These are phyloP conservation scores for Amphibolis antarctica DNA, from an alignment of 106 monocot species.

Conservation along the genomic window DNA sequence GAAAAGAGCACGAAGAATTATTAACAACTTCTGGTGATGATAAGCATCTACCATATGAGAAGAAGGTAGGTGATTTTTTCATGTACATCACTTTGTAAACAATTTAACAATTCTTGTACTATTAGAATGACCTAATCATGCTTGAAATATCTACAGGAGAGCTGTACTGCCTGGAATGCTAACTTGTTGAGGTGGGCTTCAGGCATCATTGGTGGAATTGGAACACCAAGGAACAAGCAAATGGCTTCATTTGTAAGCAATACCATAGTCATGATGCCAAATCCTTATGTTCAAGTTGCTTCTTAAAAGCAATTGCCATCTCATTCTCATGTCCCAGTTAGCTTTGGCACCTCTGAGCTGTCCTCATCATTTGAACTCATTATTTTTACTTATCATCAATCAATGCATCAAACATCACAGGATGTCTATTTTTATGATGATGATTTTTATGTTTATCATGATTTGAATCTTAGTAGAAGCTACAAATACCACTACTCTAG, in stretches of 20 bases:
- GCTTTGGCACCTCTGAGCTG: too few relatives aligned
- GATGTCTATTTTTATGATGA: too few relatives aligned
- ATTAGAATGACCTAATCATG: neutral
- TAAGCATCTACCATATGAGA: constrained; percentile 16
- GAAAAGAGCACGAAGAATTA: constrained; percentile 78
- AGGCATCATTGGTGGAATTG: constrained; percentile 67
- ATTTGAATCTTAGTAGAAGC: too few relatives aligned
- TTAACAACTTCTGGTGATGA: constrained; percentile 49
- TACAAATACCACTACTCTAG: too few relatives aligned
- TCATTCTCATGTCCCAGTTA: too few relatives aligned
- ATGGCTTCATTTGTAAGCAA: constrained; percentile 26
- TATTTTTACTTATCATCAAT: too few relatives aligned
- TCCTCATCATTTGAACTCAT: too few relatives aligned
- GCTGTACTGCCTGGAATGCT: constrained; percentile 56
- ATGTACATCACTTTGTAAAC: neutral
- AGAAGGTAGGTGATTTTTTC: neutral
- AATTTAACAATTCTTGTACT: neutral
- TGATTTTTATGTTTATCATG: too few relatives aligned
- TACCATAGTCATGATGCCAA: neutral
- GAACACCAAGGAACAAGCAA: constrained; percentile 34
- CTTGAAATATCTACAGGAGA: constrained; percentile 21
- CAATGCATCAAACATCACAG: too few relatives aligned
- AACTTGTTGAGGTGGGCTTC: constrained; percentile 94
- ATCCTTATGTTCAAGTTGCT: too few relatives aligned
- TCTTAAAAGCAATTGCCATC: too few relatives aligned